These are phyloP conservation scores for Pouteria campechiana DNA, from an alignment of 179 eudicot species.

Conservation along the genomic window DNA sequence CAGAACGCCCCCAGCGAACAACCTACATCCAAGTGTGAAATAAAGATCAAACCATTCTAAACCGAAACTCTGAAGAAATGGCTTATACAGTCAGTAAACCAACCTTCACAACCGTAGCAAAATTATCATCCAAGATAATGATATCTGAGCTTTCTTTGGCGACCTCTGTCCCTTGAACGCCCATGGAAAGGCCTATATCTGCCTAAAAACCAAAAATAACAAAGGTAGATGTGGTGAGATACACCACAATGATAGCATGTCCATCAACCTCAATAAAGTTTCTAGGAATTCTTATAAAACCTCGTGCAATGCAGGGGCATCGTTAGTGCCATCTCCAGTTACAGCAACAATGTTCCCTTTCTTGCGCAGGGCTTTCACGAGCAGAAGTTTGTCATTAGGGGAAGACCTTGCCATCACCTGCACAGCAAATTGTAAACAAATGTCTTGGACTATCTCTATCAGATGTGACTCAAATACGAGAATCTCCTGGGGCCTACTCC, in stretches of 20 bases:
- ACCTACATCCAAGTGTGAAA: too few relatives aligned
- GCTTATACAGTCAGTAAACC: too few relatives aligned
- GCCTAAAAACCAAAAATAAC: conserved; percentile 50
- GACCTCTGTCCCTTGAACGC: conserved; percentile 92
- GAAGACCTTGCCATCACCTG: conserved; percentile 99
- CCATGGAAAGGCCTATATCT: conserved; percentile 97
- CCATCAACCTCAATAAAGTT: too few relatives aligned
- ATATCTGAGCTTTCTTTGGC: conserved; percentile 98
- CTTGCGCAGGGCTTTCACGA: conserved; percentile 77
- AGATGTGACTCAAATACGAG: too few relatives aligned
- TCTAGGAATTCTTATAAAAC: too few relatives aligned
- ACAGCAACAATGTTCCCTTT: conserved; percentile 89
- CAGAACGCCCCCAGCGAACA: conserved; percentile 97
- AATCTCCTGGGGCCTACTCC: too few relatives aligned
- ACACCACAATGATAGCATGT: too few relatives aligned
- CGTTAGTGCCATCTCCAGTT: conserved; percentile 97
- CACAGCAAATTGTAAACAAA: too few relatives aligned
- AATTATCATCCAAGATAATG: conserved; percentile 88
- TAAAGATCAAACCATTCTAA: too few relatives aligned
- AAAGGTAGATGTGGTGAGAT: too few relatives aligned
- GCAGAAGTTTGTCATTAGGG: conserved; percentile 84
- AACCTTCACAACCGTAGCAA: conserved; percentile 92
- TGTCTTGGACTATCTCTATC: too few relatives aligned
- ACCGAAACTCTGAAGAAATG: too few relatives aligned
- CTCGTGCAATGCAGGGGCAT: conserved; percentile 98